Evolutionary conservation across 2,329 filamentous ascomycete species (phyloP), one percentile per base, ranked within the genome.

Genomic region (Tolypocladium tundrense): DNA sequence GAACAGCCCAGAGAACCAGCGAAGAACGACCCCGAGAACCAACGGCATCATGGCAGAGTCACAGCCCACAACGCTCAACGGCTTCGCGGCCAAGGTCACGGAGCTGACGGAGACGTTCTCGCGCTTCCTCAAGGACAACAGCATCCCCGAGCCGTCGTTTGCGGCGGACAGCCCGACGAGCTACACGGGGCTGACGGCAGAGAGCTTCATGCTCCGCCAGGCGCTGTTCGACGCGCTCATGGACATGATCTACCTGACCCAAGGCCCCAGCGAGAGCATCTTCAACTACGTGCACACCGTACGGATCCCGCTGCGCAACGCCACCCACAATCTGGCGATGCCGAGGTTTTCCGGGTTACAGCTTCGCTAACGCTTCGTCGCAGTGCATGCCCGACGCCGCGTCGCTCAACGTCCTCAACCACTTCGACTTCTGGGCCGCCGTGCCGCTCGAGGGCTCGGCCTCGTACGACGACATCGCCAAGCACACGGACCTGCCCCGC

Each of bases 401-500:
- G 8, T 63, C 68, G 13, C 70, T 81, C 42, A 78, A 79, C 61
- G 67, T 79, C 16, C 67, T 81, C 19, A 81, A 81, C 64, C 69
- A 77, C 60, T 81, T 81, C 64, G 68, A 81, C 62, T 80, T 82
- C 63, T 81, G 77, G 76, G 69, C 72, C 13, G 74, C 76, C 6
- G 77, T 83, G 7, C 78, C 79, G 3, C 56, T 80, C 1, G 69
- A 75, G 31, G 77, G 76, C 19, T 69, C 72, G 4, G 76, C 77
- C 8, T 75, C 76, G 3, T 75, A 74, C 57, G 60, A 65, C 4
- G 72, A 75, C 13, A 74, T 79, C 21, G 69, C 75, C 19, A 61
- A 68, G 35, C 65, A 70, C 37, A 69, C 70, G 2, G 63, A 66
- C 19, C 72, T 77, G 4, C 75, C 75, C 0, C 62, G 68, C 40